phyloP scores from a whole-genome alignment of 1,284 basidiomycete genomes.

The Mycena sp. region DNA sequence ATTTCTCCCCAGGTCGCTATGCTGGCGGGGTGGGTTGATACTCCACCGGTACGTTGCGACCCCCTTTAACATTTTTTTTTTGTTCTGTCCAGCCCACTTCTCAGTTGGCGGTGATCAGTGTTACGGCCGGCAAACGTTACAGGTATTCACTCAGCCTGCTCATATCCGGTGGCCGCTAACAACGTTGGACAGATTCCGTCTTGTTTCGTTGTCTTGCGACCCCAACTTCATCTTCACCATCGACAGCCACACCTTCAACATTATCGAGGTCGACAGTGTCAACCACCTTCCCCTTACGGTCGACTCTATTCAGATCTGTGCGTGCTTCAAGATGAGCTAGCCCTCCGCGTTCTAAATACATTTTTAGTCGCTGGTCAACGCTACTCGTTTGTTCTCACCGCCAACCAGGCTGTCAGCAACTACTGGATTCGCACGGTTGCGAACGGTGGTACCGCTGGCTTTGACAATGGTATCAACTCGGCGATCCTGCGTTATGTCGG shows the following conservation, averaged over 20 bases:
- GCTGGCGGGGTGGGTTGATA: constrained; percentile 20
- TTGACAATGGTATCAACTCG: constrained; percentile 38
- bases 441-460: constrained; percentile 45
- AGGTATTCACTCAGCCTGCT: not conserved
- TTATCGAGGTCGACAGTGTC: constrained; percentile 60
- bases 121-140: constrained; percentile 17
- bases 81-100: constrained; percentile 18
- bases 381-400: constrained; percentile 53
- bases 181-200: constrained; percentile 24
- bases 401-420: constrained; percentile 52
- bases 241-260: constrained; percentile 53
- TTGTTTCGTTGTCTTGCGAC: constrained; percentile 50
- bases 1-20: constrained; percentile 19
- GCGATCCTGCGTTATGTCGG: constrained; percentile 36
- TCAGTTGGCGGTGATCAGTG: constrained; percentile 40
- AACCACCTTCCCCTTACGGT: constrained; percentile 50
- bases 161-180: not conserved
- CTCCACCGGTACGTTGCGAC: not conserved
- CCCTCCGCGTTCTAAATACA: constrained; percentile 41
- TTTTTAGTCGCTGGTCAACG: constrained; percentile 51
- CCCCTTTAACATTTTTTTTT: not conserved
- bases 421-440: constrained; percentile 61
- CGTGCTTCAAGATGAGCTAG: constrained; percentile 44
- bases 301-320: constrained; percentile 50
- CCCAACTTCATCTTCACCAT: constrained; percentile 53